Evolutionary conservation across 2,329 filamentous ascomycete genomes (phyloP).

Genomic region (Grosmannia clavigera): DNA sequence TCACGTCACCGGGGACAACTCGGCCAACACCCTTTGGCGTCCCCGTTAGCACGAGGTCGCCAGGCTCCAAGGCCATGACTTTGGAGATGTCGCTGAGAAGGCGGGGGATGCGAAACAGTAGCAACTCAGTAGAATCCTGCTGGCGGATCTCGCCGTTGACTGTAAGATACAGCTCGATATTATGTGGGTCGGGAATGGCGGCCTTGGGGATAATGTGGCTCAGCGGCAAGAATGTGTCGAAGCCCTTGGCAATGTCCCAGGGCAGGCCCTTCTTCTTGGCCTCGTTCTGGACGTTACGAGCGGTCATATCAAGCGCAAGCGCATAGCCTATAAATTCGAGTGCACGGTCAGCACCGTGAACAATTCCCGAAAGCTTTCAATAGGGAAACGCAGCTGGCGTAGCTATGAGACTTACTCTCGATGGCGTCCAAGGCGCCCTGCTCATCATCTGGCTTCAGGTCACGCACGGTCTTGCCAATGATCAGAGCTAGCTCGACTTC

Average conservation of each 20-base stretch:
- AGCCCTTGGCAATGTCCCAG: slow-evolving; percentile 94
- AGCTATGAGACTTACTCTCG: slow-evolving; percentile 42
- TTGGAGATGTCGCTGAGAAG: slow-evolving; percentile 83
- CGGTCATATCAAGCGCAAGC: slow-evolving; percentile 93
- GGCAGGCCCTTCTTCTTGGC: slow-evolving; percentile 94
- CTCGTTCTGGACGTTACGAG: slow-evolving; percentile 87
- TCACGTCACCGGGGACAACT: slow-evolving; percentile 73
- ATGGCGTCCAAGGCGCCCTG: slow-evolving; percentile 72
- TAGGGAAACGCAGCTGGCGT: background rate
- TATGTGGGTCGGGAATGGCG: slow-evolving; percentile 73
- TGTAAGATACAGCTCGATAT: slow-evolving; percentile 72
- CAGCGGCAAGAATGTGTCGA: slow-evolving; percentile 92
- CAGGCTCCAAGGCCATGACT: slow-evolving; percentile 87
- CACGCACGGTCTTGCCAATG: slow-evolving; percentile 67
- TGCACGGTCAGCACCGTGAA: background rate
- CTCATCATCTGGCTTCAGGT: slow-evolving; percentile 63
- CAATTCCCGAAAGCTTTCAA: no score
- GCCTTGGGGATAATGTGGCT: slow-evolving; percentile 69
- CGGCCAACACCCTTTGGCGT: slow-evolving; percentile 92
- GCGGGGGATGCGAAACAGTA: slow-evolving; percentile 84
- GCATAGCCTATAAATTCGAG: slow-evolving; percentile 54
- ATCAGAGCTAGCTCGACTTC: slow-evolving; percentile 89
- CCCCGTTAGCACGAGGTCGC: slow-evolving; percentile 90
- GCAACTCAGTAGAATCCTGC: slow-evolving; percentile 78
- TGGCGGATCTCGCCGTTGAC: slow-evolving; percentile 74